Evolutionary conservation across 2,329 filamentous ascomycete species (phyloP), one percentile per base, ranked within the genome.

Genomic region (Xylariaceae sp.): DNA sequence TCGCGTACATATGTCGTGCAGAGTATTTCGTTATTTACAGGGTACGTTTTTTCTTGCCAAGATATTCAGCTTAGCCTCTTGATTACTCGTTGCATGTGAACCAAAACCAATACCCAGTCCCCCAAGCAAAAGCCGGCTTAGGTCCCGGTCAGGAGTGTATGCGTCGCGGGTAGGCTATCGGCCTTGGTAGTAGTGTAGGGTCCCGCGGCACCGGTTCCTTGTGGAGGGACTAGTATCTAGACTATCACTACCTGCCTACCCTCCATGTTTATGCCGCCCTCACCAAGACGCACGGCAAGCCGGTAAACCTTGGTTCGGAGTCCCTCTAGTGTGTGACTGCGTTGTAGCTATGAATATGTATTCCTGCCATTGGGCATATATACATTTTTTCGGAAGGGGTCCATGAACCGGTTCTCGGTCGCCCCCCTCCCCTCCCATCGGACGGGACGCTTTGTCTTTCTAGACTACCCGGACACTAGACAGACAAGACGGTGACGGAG

Each of bases 131-230:
- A 30, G 4, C 23, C 23, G 23, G 23, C 23, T 30, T 30, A 30
- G 23, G 23, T 30, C 23, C 23, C 55, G 44, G 44, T 39, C 44
- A 48, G 35, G 47, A 47, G 30, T 5, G 23, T 30, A 1, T 30
- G 23, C 23, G 47, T 45, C 11, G 53, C 60, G 58, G 60, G 55
- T 50, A 61, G 62, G 62, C 62, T 64, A 47, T 64, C 62, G 62
- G 62, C 44, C 48, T 56, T 53, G 58, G 51, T 30, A 30, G 17
- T 18, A 30, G 23, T 18, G 23, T 30, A 30, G 23, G 23, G 4
- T 52, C 55, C 49, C 15, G 51, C 58, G 60, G 60, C 49, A 57
- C 61, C 58, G 61, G 61, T 37, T 37, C 11, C 23, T 45, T 42
- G 45, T 3, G 30, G 47, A 37, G n/a, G 17, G 50, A 35, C 3